Evolutionary conservation across 2,329 filamentous ascomycete genomes (phyloP).

Genomic region (Penicillium italicum): DNA sequence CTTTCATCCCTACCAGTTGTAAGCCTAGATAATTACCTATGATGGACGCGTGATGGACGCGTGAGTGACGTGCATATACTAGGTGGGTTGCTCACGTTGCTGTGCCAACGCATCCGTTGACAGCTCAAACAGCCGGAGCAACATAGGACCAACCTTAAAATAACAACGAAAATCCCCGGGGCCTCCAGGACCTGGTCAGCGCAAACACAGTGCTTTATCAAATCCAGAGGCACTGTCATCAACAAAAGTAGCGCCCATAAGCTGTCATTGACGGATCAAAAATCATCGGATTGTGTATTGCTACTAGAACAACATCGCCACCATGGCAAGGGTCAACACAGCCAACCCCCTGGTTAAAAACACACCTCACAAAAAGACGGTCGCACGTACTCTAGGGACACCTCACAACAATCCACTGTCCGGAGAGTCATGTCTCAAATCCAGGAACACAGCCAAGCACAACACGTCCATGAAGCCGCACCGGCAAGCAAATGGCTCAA

Average conservation of each 20-base stretch:
- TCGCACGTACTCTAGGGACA: neutral
- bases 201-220: no score
- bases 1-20: neutral
- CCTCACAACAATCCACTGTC: neutral
- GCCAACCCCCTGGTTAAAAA: conserved; percentile 12
- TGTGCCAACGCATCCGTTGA: conserved; percentile 6
- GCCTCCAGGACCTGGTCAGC: neutral
- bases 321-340: conserved; percentile 31
- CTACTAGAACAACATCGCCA: neutral
- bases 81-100: neutral
- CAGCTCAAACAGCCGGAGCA: neutral
- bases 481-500: conserved; percentile 19
- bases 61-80: neutral
- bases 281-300: neutral
- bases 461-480: conserved; percentile 3
- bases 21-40: no score
- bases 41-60: no score
- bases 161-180: neutral
- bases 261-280: neutral
- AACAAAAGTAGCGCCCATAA: neutral
- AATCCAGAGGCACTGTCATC: neutral
- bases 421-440: conserved; percentile 7
- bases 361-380: neutral
- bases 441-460: neutral
- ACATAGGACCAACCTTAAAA: neutral